Evolutionary conservation across 495 filamentous ascomycete species (phyloP).

Genomic region (Penicillium diatomitis): DNA sequence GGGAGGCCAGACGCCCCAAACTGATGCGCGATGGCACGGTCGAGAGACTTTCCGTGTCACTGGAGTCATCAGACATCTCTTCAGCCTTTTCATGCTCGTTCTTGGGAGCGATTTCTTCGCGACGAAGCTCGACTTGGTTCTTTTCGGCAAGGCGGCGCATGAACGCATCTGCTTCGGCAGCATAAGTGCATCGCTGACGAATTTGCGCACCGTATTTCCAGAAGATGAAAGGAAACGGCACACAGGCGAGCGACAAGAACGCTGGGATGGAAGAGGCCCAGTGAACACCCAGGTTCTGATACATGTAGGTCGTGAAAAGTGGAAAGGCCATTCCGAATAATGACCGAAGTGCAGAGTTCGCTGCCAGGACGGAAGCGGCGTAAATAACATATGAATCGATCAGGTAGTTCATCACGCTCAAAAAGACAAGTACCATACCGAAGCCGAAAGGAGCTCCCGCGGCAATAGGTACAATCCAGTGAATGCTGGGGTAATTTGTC

Average conservation of each 20-base stretch:
- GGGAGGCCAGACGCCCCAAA: slow-evolving; percentile 12
- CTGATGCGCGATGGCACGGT: slow-evolving; percentile 16
- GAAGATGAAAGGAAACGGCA: slow-evolving; percentile 68
- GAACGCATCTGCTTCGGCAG: slow-evolving; percentile 37
- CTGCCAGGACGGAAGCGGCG: slow-evolving; percentile 65
- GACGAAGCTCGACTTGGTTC: slow-evolving; percentile 7
- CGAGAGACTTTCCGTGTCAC: slow-evolving; percentile 17
- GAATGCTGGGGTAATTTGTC: slow-evolving; percentile 55
- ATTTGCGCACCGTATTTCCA: slow-evolving; percentile 59
- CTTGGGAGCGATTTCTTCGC: slow-evolving; percentile 4
- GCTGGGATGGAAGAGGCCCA: slow-evolving; percentile 70
- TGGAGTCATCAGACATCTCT: slow-evolving; percentile 1
- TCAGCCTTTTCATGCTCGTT: slow-evolving; percentile 8
- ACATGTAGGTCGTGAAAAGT: slow-evolving; percentile 70
- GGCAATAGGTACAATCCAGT: slow-evolving; percentile 55
- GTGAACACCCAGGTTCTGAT: slow-evolving; percentile 59
- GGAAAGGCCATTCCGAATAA: slow-evolving; percentile 67
- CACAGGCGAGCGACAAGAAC: slow-evolving; percentile 58
- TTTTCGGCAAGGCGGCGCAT: slow-evolving; percentile 24
- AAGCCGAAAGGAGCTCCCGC: slow-evolving; percentile 59
- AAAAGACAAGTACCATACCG: slow-evolving; percentile 61
- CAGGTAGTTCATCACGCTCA: slow-evolving; percentile 62
- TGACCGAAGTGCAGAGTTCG: slow-evolving; percentile 57
- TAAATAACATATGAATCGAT: slow-evolving; percentile 69
- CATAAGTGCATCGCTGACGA: slow-evolving; percentile 58